Evolutionary conservation across 139 green algal genomes (phyloP).

Genomic region (Chlamydomonas asymmetrica): DNA sequence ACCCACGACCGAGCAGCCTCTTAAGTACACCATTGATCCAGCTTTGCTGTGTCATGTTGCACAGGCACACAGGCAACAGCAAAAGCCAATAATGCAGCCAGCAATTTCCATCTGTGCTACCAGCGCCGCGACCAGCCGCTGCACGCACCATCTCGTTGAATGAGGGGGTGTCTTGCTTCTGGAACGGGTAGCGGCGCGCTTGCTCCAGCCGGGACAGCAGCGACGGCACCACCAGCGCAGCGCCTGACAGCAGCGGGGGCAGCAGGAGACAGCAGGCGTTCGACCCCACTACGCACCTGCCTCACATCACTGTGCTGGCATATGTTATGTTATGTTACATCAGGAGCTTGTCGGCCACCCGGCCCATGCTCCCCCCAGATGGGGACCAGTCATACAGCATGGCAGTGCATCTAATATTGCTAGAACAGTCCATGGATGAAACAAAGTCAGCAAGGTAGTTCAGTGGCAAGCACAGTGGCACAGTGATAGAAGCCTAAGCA

Average conservation of each 20-base stretch:
- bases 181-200: constrained; percentile 2
- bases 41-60: neutral
- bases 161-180: neutral
- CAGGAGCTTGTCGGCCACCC: too few species aligned
- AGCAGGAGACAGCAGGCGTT: neutral
- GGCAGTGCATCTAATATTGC: too few species aligned
- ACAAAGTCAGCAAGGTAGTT: too few species aligned
- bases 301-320: too few species aligned
- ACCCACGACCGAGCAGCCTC: neutral
- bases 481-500: too few species aligned
- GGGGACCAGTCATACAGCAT: too few species aligned
- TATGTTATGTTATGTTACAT: too few species aligned
- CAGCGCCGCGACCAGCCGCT: neutral
- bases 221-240: constrained; percentile 2
- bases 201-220: neutral
- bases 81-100: neutral
- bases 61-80: neutral
- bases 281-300: too few species aligned
- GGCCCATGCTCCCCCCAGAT: too few species aligned
- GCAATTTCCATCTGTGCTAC: too few species aligned
- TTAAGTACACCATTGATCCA: neutral
- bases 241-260: constrained; percentile 2
- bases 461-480: too few species aligned
- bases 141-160: constrained; percentile 19
- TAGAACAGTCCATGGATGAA: too few species aligned